phyloP scores from a whole-genome alignment of 257 asterid genomes.

The Petunia secreta region DNA sequence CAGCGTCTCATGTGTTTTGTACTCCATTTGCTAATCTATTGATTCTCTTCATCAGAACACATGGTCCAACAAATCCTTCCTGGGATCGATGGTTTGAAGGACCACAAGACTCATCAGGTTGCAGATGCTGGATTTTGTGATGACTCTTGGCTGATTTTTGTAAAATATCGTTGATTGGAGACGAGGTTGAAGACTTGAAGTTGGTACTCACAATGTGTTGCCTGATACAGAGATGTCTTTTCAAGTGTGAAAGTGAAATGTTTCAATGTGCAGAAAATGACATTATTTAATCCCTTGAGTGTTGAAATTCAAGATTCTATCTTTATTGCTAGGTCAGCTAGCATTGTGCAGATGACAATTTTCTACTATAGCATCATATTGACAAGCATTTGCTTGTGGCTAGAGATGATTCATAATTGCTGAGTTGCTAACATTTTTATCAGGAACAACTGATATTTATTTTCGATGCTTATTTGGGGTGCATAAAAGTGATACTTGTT shows the following conservation, averaged over 20 bases:
- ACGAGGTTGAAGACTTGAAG: slow-evolving; percentile 1
- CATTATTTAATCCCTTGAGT: slow-evolving; percentile 6
- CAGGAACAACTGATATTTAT: background rate
- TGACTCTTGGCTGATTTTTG: background rate
- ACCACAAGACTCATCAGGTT: slow-evolving; percentile 73
- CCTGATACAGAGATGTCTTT: background rate
- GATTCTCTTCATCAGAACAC: slow-evolving; percentile 56
- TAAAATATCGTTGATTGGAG: background rate
- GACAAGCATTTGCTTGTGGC: slow-evolving; percentile 12
- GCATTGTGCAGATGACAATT: slow-evolving; percentile 27
- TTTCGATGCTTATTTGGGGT: too few species aligned
- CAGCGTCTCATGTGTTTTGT: background rate
- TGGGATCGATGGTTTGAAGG: slow-evolving; percentile 99
- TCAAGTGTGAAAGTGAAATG: slow-evolving; percentile 17
- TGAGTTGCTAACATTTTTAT: background rate
- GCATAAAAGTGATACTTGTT: too few species aligned
- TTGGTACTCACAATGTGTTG: slow-evolving; percentile 14
- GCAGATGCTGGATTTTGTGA: slow-evolving; percentile 92
- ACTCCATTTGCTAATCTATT: background rate
- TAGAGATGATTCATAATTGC: background rate
- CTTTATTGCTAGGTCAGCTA: slow-evolving; percentile 5
- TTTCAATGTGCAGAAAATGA: slow-evolving; percentile 39
- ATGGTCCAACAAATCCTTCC: slow-evolving; percentile 67
- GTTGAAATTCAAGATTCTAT: slow-evolving; percentile 15
- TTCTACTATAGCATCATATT: slow-evolving; percentile 15